phyloP scores from a whole-genome alignment of 371 early-diverging fungal species.

The Rhizomucor pusillus region DNA sequence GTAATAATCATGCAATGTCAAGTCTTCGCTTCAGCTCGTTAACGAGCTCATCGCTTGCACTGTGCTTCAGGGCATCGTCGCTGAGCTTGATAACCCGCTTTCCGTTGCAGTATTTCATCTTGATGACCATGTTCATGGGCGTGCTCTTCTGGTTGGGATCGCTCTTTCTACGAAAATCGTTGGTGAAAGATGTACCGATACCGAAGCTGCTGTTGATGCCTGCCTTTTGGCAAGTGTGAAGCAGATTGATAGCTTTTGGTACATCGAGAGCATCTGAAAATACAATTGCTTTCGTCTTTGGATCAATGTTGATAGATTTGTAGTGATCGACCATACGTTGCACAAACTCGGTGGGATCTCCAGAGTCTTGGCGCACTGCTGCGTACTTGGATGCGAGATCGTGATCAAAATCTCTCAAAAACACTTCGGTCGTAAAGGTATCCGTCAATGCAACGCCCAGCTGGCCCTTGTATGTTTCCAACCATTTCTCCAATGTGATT shows the following conservation, averaged over 20 bases:
- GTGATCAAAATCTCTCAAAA: constrained; percentile 59
- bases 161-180: constrained; percentile 55
- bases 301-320: constrained; percentile 54
- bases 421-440: constrained; percentile 68
- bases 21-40: constrained; percentile 39
- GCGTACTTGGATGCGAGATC: constrained; percentile 50
- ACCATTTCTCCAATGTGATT: constrained; percentile 62
- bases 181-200: constrained; percentile 78
- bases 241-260: constrained; percentile 49
- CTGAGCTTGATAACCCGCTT: constrained; percentile 71
- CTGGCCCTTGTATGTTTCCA: constrained; percentile 51
- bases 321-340: constrained; percentile 58
- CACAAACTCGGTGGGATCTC: constrained; percentile 60
- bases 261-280: constrained; percentile 72
- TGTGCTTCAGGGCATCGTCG: constrained; percentile 66
- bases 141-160: constrained; percentile 36
- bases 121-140: constrained; percentile 77
- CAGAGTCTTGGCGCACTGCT: constrained; percentile 79
- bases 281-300: constrained; percentile 59
- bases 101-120: constrained; percentile 59
- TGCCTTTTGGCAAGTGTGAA: constrained; percentile 36
- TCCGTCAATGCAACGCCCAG: constrained; percentile 74
- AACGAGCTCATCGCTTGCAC: constrained; percentile 56
- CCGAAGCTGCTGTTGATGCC: constrained; percentile 67
- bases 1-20: constrained; percentile 25